phyloP scores from a whole-genome alignment of 371 early-diverging fungal genomes.

The Mucor irregularis region DNA sequence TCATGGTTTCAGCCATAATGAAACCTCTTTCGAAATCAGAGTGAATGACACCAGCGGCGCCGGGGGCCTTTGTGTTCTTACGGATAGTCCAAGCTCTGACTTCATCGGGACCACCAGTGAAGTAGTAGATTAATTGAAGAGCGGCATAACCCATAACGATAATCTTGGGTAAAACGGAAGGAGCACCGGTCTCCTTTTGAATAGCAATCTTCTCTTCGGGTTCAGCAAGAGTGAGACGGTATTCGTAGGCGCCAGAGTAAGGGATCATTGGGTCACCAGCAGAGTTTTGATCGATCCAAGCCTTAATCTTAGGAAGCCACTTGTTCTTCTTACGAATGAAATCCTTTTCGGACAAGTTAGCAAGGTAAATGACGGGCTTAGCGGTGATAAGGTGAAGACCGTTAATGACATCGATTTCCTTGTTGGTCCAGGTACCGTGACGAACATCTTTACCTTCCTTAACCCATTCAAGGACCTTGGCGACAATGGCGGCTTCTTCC shows the following conservation, averaged over 20 bases:
- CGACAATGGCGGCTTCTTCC: slow-evolving; percentile 79
- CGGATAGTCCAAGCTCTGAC: slow-evolving; percentile 97
- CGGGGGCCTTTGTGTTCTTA: slow-evolving; percentile 90
- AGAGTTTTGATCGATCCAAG: slow-evolving; percentile 89
- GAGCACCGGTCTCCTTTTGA: slow-evolving; percentile 59
- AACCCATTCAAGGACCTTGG: slow-evolving; percentile 78
- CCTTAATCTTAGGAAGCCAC: slow-evolving; percentile 88
- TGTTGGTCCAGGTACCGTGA: slow-evolving; percentile 87
- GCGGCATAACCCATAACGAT: slow-evolving; percentile 91
- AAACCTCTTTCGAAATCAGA: slow-evolving; percentile 97
- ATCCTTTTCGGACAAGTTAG: slow-evolving; percentile 91
- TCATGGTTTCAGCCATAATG: slow-evolving; percentile 98
- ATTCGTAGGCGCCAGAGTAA: slow-evolving; percentile 86
- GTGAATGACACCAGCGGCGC: slow-evolving; percentile 92
- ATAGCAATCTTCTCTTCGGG: slow-evolving; percentile 65
- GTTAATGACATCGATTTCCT: slow-evolving; percentile 94
- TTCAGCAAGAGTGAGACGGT: slow-evolving; percentile 43
- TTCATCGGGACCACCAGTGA: slow-evolving; percentile 96
- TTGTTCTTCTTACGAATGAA: slow-evolving; percentile 92
- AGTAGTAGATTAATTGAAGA: slow-evolving; percentile 93
- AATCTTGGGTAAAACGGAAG: slow-evolving; percentile 86
- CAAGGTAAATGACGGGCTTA: slow-evolving; percentile 97
- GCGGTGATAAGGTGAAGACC: slow-evolving; percentile 91
- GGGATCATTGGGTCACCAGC: slow-evolving; percentile 90
- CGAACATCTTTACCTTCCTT: slow-evolving; percentile 81